phyloP scores from a whole-genome alignment of 2,329 filamentous ascomycete genomes.

The Colletotrichum orbiculare region DNA sequence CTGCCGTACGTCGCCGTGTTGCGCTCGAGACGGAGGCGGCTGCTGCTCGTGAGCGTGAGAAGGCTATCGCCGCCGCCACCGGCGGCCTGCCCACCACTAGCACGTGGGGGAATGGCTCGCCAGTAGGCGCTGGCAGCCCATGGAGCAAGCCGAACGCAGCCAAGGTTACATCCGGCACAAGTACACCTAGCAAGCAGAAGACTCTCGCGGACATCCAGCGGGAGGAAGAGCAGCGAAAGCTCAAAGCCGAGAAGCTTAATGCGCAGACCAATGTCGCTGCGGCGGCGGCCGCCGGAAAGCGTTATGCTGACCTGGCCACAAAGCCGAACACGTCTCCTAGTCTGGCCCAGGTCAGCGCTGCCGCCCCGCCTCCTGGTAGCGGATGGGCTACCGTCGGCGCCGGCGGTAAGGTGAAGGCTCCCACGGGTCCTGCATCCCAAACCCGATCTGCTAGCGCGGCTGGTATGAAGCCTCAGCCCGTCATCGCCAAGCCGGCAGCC shows the following conservation, averaged over 20 bases:
- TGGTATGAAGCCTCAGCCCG: constrained; percentile 56
- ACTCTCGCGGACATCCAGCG: constrained; percentile 96
- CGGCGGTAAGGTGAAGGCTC: constrained; percentile 88
- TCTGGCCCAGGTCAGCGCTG: constrained; percentile 54
- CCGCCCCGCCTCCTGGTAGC: constrained; percentile 52
- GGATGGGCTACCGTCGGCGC: constrained; percentile 97
- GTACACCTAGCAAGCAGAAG: constrained; percentile 72
- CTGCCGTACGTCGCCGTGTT: constrained; percentile 80
- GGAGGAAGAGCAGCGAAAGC: constrained; percentile 93
- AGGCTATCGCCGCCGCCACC: constrained; percentile 68
- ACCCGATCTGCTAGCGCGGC: constrained; percentile 57
- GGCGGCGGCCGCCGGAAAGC: constrained; percentile 75
- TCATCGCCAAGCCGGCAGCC: constrained; percentile 60
- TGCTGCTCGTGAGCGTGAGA: constrained; percentile 69
- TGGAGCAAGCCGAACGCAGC: constrained; percentile 73
- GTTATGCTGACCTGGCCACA: constrained; percentile 93
- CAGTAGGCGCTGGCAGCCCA: constrained; percentile 70
- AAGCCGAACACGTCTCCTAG: constrained; percentile 51
- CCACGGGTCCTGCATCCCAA: constrained; percentile 67
- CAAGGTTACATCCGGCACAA: constrained; percentile 50
- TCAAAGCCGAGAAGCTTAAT: constrained; percentile 69
- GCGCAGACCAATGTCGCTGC: constrained; percentile 59
- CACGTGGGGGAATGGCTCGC: constrained; percentile 87
- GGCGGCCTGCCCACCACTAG: constrained; percentile 83
- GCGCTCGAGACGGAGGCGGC: constrained; percentile 82